A percentile compares a stretch with the other conserved stretches of the same genome.
Evolutionary conservation across 306 rosid species (phyloP).

Genomic region (Argentina anserina): DNA sequence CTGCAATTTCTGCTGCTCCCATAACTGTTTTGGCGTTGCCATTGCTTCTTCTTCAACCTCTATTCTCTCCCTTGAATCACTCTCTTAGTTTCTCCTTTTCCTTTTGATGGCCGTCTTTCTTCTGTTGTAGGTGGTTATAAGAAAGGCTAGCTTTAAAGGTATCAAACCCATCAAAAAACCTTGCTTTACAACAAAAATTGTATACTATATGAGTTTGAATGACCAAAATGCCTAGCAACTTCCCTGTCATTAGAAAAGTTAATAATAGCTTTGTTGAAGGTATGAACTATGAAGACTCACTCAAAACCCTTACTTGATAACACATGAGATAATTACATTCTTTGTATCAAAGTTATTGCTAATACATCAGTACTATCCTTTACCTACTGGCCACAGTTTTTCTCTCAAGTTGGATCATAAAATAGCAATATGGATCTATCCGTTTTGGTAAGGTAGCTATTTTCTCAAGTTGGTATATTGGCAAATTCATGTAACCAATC

Average conservation of each 20-base stretch:
- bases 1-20: slow-evolving; percentile 49
- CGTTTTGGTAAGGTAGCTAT: slow-evolving; percentile 50
- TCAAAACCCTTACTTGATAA: slow-evolving; percentile 28
- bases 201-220: slow-evolving; percentile 28
- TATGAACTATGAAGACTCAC: slow-evolving; percentile 15
- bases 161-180: slow-evolving; percentile 27
- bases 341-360: slow-evolving; percentile 20
- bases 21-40: slow-evolving; percentile 63
- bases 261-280: slow-evolving; percentile 28
- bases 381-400: slow-evolving; percentile 5
- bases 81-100: slow-evolving; percentile 19
- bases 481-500: slow-evolving; percentile 56
- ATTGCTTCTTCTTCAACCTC: slow-evolving; percentile 39
- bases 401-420: slow-evolving; percentile 13
- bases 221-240: slow-evolving; percentile 29
- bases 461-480: slow-evolving; percentile 66
- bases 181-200: slow-evolving; percentile 40
- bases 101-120: slow-evolving; percentile 55
- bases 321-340: slow-evolving; percentile 19
- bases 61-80: slow-evolving; percentile 20
- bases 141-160: slow-evolving; percentile 61
- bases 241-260: slow-evolving; percentile 21
- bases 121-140: slow-evolving; percentile 41
- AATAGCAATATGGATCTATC: slow-evolving; percentile 27
- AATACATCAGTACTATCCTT: slow-evolving; percentile 20